Base-by-base conservation (phyloP, 2,329 filamentous ascomycete species). In the Aschersonia sp. region DNA sequence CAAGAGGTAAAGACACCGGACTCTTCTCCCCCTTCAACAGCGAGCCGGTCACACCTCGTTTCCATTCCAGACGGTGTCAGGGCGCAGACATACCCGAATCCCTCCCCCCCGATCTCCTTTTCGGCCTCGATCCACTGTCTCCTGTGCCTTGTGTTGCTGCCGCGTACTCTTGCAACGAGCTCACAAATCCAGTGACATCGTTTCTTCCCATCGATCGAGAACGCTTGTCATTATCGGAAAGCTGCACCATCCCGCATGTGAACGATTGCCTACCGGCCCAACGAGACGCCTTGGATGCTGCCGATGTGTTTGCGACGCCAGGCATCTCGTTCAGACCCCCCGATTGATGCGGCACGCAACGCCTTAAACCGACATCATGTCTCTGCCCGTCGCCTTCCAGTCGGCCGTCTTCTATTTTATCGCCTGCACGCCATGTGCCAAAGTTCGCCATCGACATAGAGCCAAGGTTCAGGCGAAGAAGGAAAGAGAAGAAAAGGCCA, bases 381-480 rank as follows among this genome's bases (percentile, higher is more conserved):
- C 66, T 52, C 61, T 81, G 53, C 67, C 69, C 49, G 70, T 77
- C 51, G 79, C 78, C 57, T 69, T 87, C 33, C 85, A 87, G 63
- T 88, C 84, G 47, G 83, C 82, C 54, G 68, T 86, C 61, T 89
- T 88, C 70, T 87, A 86, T 68, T 73, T 87, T 54, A 68, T 84
- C 50, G 83, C 84, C 48, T 90, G 85, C 61, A 81, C 83, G 52
- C 85, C 85, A 65, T 96, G 88, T 67, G 73, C 81, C 49, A 78
- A 85, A 55, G 76, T 83, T 51, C 73, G 75, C 46, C 77, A 84
- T 60, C 79, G 80, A 53, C 78, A 83, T 55, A 83, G 83, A 62
- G 75, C 83, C 49, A 82, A 78, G 63, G 76, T 78, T 55, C 75
- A 86, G 60, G 85, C 85, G 45, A 79, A 79, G 59, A 75, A 75